Conservation (phyloP, 1,284 basidiomycete species). For the Austroboletus olivaceoglutinosus region DNA sequence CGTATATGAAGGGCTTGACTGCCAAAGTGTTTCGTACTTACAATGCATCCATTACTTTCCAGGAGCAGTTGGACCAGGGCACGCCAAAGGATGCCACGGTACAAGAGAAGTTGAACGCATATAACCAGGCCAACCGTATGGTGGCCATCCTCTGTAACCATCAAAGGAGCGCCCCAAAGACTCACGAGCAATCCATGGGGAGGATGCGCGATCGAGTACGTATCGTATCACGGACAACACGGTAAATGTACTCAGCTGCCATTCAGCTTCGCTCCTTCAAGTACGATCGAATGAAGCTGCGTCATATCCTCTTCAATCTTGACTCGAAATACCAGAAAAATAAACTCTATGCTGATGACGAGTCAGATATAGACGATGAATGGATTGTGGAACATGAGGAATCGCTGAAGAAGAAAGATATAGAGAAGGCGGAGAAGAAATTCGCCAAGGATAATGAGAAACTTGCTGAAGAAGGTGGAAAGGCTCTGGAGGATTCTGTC, state of each 20-base stretch:
- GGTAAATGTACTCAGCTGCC: slow-evolving; percentile 9
- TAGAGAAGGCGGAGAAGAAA: slow-evolving; percentile 87
- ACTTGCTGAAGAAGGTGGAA: slow-evolving; percentile 67
- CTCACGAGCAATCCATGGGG: slow-evolving; percentile 87
- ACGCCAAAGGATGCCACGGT: slow-evolving; percentile 71
- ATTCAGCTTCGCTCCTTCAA: slow-evolving; percentile 73
- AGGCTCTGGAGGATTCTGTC: slow-evolving; percentile 57
- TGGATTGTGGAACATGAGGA: slow-evolving; percentile 86
- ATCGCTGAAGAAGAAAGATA: slow-evolving; percentile 71
- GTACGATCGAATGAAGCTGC: slow-evolving; percentile 92
- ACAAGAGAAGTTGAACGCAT: slow-evolving; percentile 92
- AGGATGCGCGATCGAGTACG: slow-evolving; percentile 87
- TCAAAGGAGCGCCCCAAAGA: slow-evolving; percentile 90
- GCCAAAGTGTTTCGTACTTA: slow-evolving; percentile 99
- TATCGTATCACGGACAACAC: slow-evolving; percentile 7
- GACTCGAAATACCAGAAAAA: slow-evolving; percentile 84
- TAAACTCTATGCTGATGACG: slow-evolving; percentile 73
- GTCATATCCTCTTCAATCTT: slow-evolving; percentile 73
- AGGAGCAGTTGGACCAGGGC: slow-evolving; percentile 78
- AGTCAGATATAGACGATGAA: slow-evolving; percentile 93
- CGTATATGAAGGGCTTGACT: slow-evolving; percentile 94
- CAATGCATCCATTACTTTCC: slow-evolving; percentile 95
- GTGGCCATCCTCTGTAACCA: slow-evolving; percentile 98
- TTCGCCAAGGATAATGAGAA: slow-evolving; percentile 89
- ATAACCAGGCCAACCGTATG: slow-evolving; percentile 93